phyloP scores from a whole-genome alignment of 345 rosid species.

The Eucalyptus leucophloia region DNA sequence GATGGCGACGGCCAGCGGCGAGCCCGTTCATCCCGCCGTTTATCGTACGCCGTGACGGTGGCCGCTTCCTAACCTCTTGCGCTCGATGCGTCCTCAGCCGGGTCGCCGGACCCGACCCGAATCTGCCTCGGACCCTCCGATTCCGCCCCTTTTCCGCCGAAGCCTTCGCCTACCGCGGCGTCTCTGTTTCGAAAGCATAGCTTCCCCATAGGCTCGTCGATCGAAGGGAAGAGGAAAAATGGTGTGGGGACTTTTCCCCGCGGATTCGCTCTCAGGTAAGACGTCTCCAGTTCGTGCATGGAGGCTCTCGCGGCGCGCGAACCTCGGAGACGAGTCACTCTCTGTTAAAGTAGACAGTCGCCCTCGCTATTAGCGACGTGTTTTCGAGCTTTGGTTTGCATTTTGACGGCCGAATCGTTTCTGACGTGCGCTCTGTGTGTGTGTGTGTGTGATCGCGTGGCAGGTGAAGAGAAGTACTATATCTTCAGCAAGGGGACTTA shows the following conservation, averaged over 20 bases:
- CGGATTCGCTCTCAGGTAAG: conserved; percentile 58
- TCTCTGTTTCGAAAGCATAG: neutral
- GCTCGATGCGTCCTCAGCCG: neutral
- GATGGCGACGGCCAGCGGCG: neutral
- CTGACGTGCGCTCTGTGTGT: neutral
- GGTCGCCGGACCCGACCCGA: neutral
- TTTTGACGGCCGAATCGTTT: neutral
- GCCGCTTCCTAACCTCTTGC: neutral
- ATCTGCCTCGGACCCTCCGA: neutral
- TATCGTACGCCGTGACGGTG: neutral
- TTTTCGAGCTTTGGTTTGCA: neutral
- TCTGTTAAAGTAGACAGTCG: neutral
- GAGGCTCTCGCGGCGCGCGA: neutral
- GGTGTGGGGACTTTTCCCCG: conserved; percentile 83
- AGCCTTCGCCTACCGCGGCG: neutral
- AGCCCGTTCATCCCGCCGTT: neutral
- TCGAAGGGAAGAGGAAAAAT: conserved; percentile 4
- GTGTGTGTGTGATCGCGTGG: neutral
- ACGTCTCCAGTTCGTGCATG: neutral
- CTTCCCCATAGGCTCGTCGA: neutral
- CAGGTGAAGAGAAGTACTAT: conserved; percentile 65
- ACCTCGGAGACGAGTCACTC: neutral
- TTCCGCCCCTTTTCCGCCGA: neutral
- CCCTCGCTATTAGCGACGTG: neutral
- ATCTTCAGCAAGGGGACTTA: conserved; percentile 48